phyloP scores from a whole-genome alignment of 2,329 filamentous ascomycete species.

The Neonectria faginata region DNA sequence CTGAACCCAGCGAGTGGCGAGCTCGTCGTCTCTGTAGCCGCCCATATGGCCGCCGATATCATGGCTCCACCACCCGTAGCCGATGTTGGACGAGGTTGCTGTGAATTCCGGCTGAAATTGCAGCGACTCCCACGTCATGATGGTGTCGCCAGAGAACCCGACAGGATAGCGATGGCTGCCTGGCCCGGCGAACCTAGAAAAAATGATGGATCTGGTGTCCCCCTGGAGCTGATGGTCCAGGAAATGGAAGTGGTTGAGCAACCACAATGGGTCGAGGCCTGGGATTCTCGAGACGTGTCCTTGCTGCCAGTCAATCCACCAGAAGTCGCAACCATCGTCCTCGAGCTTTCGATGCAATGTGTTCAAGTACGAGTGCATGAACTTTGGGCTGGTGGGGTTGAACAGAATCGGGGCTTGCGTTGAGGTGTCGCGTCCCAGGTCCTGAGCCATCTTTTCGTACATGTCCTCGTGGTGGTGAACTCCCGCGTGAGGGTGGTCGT shows the following conservation, averaged over 20 bases:
- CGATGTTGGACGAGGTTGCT: slow-evolving; percentile 73
- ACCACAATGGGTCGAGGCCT: slow-evolving; percentile 72
- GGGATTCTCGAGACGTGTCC: slow-evolving; percentile 65
- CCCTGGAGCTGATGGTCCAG: slow-evolving; percentile 56
- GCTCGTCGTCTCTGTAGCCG: slow-evolving; percentile 68
- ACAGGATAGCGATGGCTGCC: slow-evolving; percentile 73
- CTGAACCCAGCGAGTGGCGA: slow-evolving; percentile 71
- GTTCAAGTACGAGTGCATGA: slow-evolving; percentile 69
- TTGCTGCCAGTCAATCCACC: slow-evolving; percentile 78
- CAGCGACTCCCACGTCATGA: slow-evolving; percentile 70
- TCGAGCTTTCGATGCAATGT: slow-evolving; percentile 68
- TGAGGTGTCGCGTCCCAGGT: slow-evolving; percentile 62
- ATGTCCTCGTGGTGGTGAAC: slow-evolving; percentile 67
- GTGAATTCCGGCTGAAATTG: slow-evolving; percentile 76
- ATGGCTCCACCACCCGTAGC: slow-evolving; percentile 76
- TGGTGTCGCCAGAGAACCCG: slow-evolving; percentile 72
- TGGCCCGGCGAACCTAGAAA: slow-evolving; percentile 71
- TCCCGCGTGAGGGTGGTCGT: slow-evolving; percentile 72
- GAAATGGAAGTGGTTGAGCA: slow-evolving; percentile 74
- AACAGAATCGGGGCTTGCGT: slow-evolving; percentile 65
- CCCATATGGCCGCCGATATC: slow-evolving; percentile 74
- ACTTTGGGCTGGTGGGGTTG: slow-evolving; percentile 64
- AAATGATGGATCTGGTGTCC: slow-evolving; percentile 59
- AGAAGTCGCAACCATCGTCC: slow-evolving; percentile 69
- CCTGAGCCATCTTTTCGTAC: slow-evolving; percentile 66